Percentiles rank a stretch among this genome's conserved stretches.
Conservation (phyloP, 306 rosid species). For the Lagenaria siceraria region DNA sequence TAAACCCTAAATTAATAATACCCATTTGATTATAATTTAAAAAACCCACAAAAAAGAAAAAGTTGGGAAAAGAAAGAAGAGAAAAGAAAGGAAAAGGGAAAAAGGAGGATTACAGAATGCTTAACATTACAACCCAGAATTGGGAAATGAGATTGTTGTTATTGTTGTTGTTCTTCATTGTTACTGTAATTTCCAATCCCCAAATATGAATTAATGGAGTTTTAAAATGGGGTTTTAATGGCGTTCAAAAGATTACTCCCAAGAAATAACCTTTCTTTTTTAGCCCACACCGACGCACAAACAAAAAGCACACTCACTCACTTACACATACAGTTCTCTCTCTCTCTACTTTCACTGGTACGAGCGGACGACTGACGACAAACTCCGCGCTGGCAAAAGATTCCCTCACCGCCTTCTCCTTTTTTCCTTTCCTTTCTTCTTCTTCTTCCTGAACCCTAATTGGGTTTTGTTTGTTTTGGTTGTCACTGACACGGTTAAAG, state of each 20-base stretch:
- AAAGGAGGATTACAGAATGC: background rate
- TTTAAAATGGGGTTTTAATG: background rate
- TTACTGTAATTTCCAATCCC: background rate
- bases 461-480: background rate
- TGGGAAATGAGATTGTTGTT: background rate
- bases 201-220: background rate
- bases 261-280: background rate
- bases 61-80: background rate
- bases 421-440: background rate
- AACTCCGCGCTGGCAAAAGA: conserved; percentile 84
- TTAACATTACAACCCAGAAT: background rate
- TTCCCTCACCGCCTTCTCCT: conserved; percentile 25
- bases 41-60: background rate
- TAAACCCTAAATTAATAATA: background rate
- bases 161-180: background rate
- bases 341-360: conserved; percentile 19
- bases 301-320: conserved; percentile 8
- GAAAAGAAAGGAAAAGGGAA: background rate
- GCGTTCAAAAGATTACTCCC: background rate
- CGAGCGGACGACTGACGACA: conserved; percentile 86
- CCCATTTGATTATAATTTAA: background rate
- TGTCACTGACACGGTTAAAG: background rate
- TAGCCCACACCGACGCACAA: conserved; percentile 20
- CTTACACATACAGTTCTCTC: background rate
- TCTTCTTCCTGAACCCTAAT: conserved; percentile 10